Evolutionary conservation across 139 green algal genomes (phyloP).

Genomic region (Parachlorella kessleri): DNA sequence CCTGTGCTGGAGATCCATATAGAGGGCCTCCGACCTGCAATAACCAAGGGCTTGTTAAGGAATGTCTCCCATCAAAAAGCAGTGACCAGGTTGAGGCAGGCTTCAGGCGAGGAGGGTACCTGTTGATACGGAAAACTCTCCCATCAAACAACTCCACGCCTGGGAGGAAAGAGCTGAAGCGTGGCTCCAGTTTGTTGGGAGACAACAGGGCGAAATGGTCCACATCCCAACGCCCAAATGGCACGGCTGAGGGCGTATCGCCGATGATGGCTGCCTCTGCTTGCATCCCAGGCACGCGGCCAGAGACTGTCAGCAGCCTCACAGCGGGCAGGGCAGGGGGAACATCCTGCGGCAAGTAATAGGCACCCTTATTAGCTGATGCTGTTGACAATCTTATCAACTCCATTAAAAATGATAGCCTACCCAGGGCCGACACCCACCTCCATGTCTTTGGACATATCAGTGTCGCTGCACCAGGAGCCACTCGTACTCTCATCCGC

Average conservation of each 20-base stretch:
- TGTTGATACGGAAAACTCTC: constrained; percentile 39
- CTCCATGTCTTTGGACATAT: background rate
- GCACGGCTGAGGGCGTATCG: constrained; percentile 9
- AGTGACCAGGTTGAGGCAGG: background rate
- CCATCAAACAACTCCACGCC: constrained; percentile 54
- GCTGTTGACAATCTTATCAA: background rate
- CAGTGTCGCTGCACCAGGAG: background rate
- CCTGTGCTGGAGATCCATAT: constrained; percentile 79
- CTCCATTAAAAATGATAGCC: constrained; percentile 58
- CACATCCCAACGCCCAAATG: constrained; percentile 49
- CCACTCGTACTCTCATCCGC: background rate
- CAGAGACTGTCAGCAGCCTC: background rate
- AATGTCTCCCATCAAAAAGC: background rate
- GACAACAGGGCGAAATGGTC: background rate
- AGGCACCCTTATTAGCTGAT: background rate
- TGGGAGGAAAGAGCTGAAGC: constrained; percentile 61
- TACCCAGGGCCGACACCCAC: background rate
- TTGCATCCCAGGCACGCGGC: background rate
- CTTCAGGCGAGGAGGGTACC: too few relatives aligned
- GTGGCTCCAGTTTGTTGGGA: constrained; percentile 3
- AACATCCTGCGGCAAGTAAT: background rate
- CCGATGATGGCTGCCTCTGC: background rate
- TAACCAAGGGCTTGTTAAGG: background rate
- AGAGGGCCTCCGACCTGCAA: constrained; percentile 32
- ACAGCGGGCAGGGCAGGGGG: background rate